Evolutionary conservation across 2,329 filamentous ascomycete genomes (phyloP), one percentile per base, ranked within the genome.

Genomic region (Diaporthe longicolla): DNA sequence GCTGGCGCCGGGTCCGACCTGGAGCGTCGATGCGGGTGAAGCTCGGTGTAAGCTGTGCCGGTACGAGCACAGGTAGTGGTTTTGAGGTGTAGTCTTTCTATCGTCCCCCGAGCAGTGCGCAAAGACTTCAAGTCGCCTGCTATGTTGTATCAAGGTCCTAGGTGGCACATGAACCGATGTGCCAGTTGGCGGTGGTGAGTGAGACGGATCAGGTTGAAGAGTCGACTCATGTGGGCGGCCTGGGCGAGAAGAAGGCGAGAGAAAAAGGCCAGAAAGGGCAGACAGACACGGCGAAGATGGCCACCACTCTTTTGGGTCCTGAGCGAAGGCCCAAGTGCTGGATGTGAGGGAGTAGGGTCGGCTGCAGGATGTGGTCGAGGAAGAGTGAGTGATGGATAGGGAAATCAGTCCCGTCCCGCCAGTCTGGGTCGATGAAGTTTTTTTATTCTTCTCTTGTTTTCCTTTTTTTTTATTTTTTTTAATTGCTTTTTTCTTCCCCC

Each of bases 41-140:
- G 24, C 19, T 29, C 19, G 21, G 58, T 29, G 43, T 50, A 13
- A 50, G 32, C 43, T 11, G 26, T 26, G 4, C 10, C 26, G 43
- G 35, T 24, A n/a, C n/a, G 43, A 35, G 19, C 21, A 7, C 5
- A 10, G 24, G 17, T 45, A 6, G 50, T 19, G 35, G n/a, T 65
- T 6, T 15, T 15, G 19, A 40, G 37, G 43, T 50, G 74, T 81
- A 88, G 89, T 90, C 89, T 91, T 90, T 90, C 87, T 88, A 76
- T 81, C 84, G 82, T 85, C 85, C 82, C 85, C 84, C 78, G 78
- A 89, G 88, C 89, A 90, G 70, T 90, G 88, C 89, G 89, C 89
- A 91, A 91, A 91, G 89, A 91, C 89, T 89, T 82, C 78, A 91
- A 91, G 89, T 91, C 89, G 89, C 89, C 83, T 88, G 89, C 88